phyloP scores from a whole-genome alignment of 2,329 filamentous ascomycete genomes.

The Coniella lustricola region DNA sequence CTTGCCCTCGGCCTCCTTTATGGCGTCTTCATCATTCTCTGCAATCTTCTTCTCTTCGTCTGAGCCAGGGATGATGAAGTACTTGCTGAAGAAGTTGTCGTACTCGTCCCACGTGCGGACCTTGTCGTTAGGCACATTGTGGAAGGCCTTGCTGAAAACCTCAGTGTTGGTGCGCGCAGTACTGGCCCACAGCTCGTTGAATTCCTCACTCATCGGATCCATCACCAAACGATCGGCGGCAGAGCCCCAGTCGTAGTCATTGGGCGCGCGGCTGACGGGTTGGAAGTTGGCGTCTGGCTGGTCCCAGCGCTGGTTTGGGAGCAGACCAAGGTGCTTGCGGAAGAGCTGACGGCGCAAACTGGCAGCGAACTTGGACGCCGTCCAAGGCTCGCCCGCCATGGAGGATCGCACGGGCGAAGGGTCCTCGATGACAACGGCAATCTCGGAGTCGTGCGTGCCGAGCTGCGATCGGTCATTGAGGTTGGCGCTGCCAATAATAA shows the following conservation, averaged over 20 bases:
- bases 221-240: constrained; percentile 60
- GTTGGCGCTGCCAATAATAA: constrained; percentile 81
- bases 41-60: constrained; percentile 35
- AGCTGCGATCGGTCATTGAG: constrained; percentile 86
- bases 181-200: constrained; percentile 64
- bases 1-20: constrained; percentile 41
- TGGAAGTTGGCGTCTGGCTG: constrained; percentile 66
- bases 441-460: constrained; percentile 86
- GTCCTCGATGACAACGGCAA: constrained; percentile 85
- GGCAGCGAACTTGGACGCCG: constrained; percentile 68
- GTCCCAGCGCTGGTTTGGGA: constrained; percentile 67
- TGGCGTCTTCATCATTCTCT: constrained; percentile 39
- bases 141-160: constrained; percentile 75
- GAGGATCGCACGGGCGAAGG: constrained; percentile 58
- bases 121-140: constrained; percentile 63
- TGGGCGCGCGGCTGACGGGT: constrained; percentile 62
- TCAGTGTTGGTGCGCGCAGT: constrained; percentile 75
- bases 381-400: constrained; percentile 68
- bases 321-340: constrained; percentile 83
- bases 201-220: constrained; percentile 64
- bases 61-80: constrained; percentile 54
- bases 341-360: constrained; percentile 79
- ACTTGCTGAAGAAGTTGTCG: constrained; percentile 59
- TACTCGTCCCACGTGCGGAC: constrained; percentile 69
- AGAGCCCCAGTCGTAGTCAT: constrained; percentile 67